A percentile compares a stretch with the other conserved stretches of the same genome.
These are phyloP conservation scores for Trichosporon coremiiforme DNA, from an alignment of 1,284 basidiomycete genomes.

Conservation along the genomic window DNA sequence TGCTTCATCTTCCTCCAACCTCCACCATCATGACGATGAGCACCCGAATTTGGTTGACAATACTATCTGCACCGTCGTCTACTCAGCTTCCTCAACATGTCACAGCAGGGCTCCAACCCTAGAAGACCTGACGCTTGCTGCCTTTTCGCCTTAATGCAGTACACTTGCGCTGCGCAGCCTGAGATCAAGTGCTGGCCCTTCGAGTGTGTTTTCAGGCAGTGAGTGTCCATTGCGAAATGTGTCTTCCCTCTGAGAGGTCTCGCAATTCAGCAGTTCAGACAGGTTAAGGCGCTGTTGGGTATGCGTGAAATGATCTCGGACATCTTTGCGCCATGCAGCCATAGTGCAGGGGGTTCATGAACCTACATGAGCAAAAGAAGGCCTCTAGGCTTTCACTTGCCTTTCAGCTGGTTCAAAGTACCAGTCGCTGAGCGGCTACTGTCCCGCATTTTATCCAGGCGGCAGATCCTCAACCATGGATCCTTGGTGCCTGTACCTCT, in stretches of 20 bases:
- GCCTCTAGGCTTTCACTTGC: not conserved
- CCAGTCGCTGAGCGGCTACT: not conserved
- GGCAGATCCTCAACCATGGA: not conserved
- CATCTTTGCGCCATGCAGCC: not conserved
- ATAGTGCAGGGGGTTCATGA: not conserved
- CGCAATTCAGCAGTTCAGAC: not conserved
- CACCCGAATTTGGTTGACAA: not conserved
- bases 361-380: not conserved
- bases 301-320: not conserved
- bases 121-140: conserved; percentile 12
- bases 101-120: conserved; percentile 1
- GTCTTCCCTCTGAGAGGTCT: not conserved
- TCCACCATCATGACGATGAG: not conserved
- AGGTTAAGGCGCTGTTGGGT: not conserved
- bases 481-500: not conserved
- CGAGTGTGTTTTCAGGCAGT: conserved; percentile 33
- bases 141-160: conserved; percentile 30
- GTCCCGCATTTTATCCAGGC: not conserved
- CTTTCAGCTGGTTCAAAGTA: not conserved
- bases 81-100: not conserved
- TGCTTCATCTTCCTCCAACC: not conserved
- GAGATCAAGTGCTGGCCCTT: conserved; percentile 28
- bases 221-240: conserved; percentile 14
- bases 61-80: not conserved
- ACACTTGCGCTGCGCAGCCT: conserved; percentile 23